phyloP scores from a whole-genome alignment of 2,329 filamentous ascomycete genomes.

The Pseudogymnoascus sp. region DNA sequence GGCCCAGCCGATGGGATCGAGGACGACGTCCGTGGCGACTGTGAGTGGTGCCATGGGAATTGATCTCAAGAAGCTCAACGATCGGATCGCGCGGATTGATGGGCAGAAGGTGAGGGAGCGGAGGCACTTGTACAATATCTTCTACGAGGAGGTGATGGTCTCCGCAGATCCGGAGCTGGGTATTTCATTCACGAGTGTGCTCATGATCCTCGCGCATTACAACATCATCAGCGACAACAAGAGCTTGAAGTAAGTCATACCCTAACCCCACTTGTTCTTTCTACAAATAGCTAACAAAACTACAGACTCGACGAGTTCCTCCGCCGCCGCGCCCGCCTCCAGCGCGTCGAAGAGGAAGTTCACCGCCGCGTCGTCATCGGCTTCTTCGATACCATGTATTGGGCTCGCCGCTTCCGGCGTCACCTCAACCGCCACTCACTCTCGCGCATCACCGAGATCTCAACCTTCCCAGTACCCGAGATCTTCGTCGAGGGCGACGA shows the following conservation, averaged over 20 bases:
- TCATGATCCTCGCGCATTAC: slow-evolving; percentile 96
- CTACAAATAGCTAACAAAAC: slow-evolving; percentile 24
- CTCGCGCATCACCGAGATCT: slow-evolving; percentile 69
- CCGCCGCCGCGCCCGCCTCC: slow-evolving; percentile 78
- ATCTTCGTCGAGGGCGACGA: slow-evolving; percentile 81
- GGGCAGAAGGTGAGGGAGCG: slow-evolving; percentile 65
- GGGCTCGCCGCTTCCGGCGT: slow-evolving; percentile 73
- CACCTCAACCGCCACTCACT: slow-evolving; percentile 64
- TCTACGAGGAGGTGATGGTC: slow-evolving; percentile 93
- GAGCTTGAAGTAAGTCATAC: slow-evolving; percentile 61
- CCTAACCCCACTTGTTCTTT: background rate
- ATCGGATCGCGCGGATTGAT: slow-evolving; percentile 66
- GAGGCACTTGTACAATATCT: slow-evolving; percentile 78
- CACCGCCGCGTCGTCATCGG: slow-evolving; percentile 82
- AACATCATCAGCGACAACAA: slow-evolving; percentile 98
- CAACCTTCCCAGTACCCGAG: slow-evolving; percentile 77
- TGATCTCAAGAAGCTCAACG: slow-evolving; percentile 69
- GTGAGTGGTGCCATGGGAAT: slow-evolving; percentile 48
- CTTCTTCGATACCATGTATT: slow-evolving; percentile 90
- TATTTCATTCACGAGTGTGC: slow-evolving; percentile 82
- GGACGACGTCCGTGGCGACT: slow-evolving; percentile 46
- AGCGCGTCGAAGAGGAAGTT: slow-evolving; percentile 91
- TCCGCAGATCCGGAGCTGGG: slow-evolving; percentile 84
- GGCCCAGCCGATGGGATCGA: slow-evolving; percentile 26
- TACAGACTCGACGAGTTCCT: slow-evolving; percentile 84